Evolutionary conservation across 2,329 filamentous ascomycete species (phyloP).

Genomic region (Hypoxylon sp.): DNA sequence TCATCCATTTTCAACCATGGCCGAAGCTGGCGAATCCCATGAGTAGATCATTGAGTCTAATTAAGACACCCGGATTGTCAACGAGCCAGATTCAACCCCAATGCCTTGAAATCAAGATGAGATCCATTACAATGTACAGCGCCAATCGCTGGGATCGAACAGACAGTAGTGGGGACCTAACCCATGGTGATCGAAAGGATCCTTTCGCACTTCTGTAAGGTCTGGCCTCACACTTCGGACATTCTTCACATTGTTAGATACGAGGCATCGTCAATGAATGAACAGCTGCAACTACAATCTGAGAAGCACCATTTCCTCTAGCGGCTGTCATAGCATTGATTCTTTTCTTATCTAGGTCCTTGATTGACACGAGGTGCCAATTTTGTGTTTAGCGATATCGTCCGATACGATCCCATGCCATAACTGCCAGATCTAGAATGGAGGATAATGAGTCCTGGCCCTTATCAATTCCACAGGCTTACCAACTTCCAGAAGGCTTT

Average conservation of each 20-base stretch:
- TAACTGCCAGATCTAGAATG: slow-evolving; percentile 35
- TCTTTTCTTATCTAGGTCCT: slow-evolving; percentile 27
- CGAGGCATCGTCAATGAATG: slow-evolving; percentile 24
- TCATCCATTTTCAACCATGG: not conserved
- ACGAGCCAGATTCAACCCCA: slow-evolving; percentile 32
- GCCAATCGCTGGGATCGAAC: slow-evolving; percentile 14
- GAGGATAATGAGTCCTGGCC: slow-evolving; percentile 16
- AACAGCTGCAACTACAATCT: slow-evolving; percentile 6
- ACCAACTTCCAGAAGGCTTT: slow-evolving; percentile 40
- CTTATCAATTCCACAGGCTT: slow-evolving; percentile 25
- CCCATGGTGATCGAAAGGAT: slow-evolving; percentile 25
- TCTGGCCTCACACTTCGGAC: not conserved
- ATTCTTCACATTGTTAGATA: slow-evolving; percentile 25
- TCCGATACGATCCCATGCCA: slow-evolving; percentile 31
- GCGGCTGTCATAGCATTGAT: slow-evolving; percentile 14
- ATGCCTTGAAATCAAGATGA: slow-evolving; percentile 28
- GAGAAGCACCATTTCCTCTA: slow-evolving; percentile 6
- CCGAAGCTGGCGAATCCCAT: slow-evolving; percentile 7
- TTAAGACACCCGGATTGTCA: slow-evolving; percentile 19
- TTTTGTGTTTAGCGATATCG: slow-evolving; percentile 29
- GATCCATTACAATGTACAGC: slow-evolving; percentile 26
- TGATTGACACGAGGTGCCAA: slow-evolving; percentile 33
- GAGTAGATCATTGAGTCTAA: slow-evolving; percentile 23
- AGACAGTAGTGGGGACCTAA: slow-evolving; percentile 22
- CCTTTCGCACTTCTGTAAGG: not conserved